Evolutionary conservation across 148 eudicot genomes (phyloP), one percentile per base, ranked within the genome.

Genomic region (Rhododendron vialii): DNA sequence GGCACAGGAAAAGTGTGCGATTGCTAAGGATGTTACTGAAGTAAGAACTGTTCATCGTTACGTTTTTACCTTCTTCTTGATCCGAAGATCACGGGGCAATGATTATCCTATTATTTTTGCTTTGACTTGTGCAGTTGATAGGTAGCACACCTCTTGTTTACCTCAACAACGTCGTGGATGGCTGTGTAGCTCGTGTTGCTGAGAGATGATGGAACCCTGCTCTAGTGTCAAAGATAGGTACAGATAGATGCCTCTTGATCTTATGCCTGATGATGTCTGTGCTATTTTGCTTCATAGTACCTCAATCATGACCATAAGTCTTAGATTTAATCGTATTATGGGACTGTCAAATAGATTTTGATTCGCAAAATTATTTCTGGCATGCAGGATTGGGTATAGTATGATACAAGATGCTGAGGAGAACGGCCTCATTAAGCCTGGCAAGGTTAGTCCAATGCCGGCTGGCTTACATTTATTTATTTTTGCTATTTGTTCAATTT

Each of bases 351-450:
- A 24, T 15, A n/a, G 80, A 50, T 84, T 53, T 82, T 65, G 12
- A 87, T 17, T n/a, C 18, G 24, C 11, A 11, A 24, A 87, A 33
- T 78, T 18, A 57, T 83, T 61, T 50, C 73, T 83, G 78, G 57
- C 47, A 24, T 87, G 65, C 87, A 96, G 98, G 92, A 94, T 95
- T 51, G 98, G 93, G 69, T 87, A 87, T 84, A 92, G 91, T 85
- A 92, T 96, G 98, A 94, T 96, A 63, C 84, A 91, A 86, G 98
- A 95, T 87, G 98, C 98, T 24, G 98, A 96, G 87, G 95, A 94
- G 75, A 93, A 91, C 80, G 98, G 98, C 74, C 90, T 95, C 53
- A 96, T 96, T 79, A 90, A 91, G 82, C 98, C 98, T 41, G 94
- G 92, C 26, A 93, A 95, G 98, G 98, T 95, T 77, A 63, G 88